phyloP scores from a whole-genome alignment of 2,329 filamentous ascomycete genomes.

The Trichoderma sp. region DNA sequence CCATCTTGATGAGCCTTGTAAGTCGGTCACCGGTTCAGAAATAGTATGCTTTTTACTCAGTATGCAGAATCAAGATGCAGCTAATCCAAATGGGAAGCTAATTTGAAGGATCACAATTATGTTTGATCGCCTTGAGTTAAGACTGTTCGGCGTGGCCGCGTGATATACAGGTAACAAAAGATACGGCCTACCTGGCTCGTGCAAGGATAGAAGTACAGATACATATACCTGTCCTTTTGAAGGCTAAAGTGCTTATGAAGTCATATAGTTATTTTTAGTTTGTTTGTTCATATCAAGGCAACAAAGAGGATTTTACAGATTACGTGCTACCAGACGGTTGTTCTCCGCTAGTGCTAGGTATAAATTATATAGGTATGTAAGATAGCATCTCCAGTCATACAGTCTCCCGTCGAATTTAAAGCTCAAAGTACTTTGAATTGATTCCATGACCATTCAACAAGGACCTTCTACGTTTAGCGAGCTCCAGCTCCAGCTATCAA shows the following conservation, averaged over 20 bases:
- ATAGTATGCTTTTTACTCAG: not conserved
- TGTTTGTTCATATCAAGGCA: not conserved
- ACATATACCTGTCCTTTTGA: not conserved
- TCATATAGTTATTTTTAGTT: not conserved
- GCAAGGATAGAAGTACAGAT: not conserved
- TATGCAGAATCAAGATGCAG: not conserved
- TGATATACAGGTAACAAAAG: not conserved
- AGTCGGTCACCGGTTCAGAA: not conserved
- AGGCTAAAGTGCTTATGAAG: not conserved
- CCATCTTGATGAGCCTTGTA: not conserved
- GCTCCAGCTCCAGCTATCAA: not conserved
- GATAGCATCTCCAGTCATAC: too few relatives aligned
- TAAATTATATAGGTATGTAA: too few relatives aligned
- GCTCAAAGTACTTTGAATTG: not conserved
- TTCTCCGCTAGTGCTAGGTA: too few relatives aligned
- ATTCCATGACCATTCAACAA: not conserved
- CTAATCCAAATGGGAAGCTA: not conserved
- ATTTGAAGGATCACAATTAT: not conserved
- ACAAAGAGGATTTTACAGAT: too few relatives aligned
- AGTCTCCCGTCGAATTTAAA: too few relatives aligned
- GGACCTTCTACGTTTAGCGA: not conserved
- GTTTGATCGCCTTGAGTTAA: not conserved
- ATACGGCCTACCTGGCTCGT: not conserved
- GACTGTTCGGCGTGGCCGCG: not conserved
- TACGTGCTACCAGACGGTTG: too few relatives aligned